These are phyloP conservation scores for Curvularia sp. DNA, from an alignment of 2,329 filamentous ascomycete genomes.

Conservation along the genomic window DNA sequence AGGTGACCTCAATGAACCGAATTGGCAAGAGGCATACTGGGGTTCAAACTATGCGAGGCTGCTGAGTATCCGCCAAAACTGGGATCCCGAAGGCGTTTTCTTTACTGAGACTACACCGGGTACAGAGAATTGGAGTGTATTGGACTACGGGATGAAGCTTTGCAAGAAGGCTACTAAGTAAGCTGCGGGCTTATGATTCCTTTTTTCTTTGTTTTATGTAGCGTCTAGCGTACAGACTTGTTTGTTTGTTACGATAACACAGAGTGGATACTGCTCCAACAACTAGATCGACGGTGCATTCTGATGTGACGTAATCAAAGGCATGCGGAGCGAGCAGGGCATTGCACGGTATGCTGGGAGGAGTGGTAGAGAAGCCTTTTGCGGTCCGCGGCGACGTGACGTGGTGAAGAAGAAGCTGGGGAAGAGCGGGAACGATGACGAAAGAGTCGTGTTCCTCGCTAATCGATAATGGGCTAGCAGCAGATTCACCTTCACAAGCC, in stretches of 20 bases:
- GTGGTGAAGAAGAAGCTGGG: conserved; percentile 13
- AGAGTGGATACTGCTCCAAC: not conserved
- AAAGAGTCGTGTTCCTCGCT: conserved; percentile 26
- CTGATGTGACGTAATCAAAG: not conserved
- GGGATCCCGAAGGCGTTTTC: conserved; percentile 47
- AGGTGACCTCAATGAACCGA: conserved; percentile 47
- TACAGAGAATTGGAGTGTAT: conserved; percentile 45
- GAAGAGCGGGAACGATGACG: conserved; percentile 29
- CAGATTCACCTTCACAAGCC: conserved; percentile 38
- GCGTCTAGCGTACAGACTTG: not conserved
- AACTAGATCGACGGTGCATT: not conserved
- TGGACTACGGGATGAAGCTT: conserved; percentile 47
- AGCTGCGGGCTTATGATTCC: not conserved
- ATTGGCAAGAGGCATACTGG: conserved; percentile 50
- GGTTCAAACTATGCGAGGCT: conserved; percentile 45
- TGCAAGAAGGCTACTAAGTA: conserved; percentile 34
- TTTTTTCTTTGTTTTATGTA: not conserved
- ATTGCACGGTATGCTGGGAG: not conserved
- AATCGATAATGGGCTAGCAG: conserved; percentile 23
- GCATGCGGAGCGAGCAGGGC: not conserved
- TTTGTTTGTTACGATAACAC: not conserved
- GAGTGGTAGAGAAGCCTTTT: not conserved
- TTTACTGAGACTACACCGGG: conserved; percentile 47
- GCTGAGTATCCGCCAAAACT: conserved; percentile 42
- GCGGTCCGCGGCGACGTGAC: conserved; percentile 1